These are phyloP conservation scores for Endoconidiophora laricicola DNA, from an alignment of 2,329 filamentous ascomycete genomes.

Conservation along the genomic window DNA sequence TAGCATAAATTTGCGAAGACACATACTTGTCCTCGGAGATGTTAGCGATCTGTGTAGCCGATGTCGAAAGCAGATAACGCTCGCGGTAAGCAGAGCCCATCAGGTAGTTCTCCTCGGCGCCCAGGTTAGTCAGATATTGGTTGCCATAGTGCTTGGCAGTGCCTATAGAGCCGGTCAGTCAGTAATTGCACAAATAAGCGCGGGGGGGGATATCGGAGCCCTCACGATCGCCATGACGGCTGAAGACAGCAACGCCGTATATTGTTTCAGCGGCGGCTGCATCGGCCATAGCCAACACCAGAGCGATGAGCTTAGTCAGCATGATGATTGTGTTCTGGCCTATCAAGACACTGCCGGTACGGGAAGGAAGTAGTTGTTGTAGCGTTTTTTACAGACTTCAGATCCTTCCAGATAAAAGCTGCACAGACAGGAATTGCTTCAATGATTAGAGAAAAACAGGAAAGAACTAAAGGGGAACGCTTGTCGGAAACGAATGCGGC, in stretches of 20 bases:
- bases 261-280: conserved; percentile 19
- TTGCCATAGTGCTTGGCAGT: conserved; percentile 22
- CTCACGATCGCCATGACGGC: conserved; percentile 22
- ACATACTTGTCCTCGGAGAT: conserved; percentile 21
- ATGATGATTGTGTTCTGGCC: background rate
- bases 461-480: no score
- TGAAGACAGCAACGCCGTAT: conserved; percentile 21
- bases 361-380: background rate
- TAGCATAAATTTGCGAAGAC: conserved; percentile 20
- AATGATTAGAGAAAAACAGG: no score
- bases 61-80: conserved; percentile 16
- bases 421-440: no score
- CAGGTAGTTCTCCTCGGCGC: conserved; percentile 20
- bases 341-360: background rate
- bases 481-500: no score
- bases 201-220: background rate
- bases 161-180: conserved; percentile 14
- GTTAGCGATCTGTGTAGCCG: conserved; percentile 18
- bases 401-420: no score
- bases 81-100: conserved; percentile 16
- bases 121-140: conserved; percentile 21
- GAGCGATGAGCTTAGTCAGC: conserved; percentile 3
- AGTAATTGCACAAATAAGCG: background rate
- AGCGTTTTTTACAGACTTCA: no score
- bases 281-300: conserved; percentile 11